phyloP scores from a whole-genome alignment of 345 rosid species.

The thale cress (Arabidopsis thaliana) region TAIR10.1 NC_003071.7:13005501-13006000 shows the following conservation, averaged over 20 bases:
- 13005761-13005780: slow-evolving; percentile 3
- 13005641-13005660: slow-evolving; percentile 29
- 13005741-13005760: slow-evolving; percentile 5
- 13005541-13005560: slow-evolving; percentile 30
- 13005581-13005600: slow-evolving; percentile 36
- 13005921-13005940: neutral
- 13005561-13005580: slow-evolving; percentile 41
- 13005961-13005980: neutral
- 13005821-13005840: slow-evolving; percentile 9
- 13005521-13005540: slow-evolving; percentile 59
- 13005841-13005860: slow-evolving; percentile 7
- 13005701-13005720: slow-evolving; percentile 4
- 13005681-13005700: slow-evolving; percentile 22
- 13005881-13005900: neutral
- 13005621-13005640: slow-evolving; percentile 37
- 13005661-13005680: slow-evolving; percentile 33
- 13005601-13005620: slow-evolving; percentile 29
- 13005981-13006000: neutral
- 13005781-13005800: slow-evolving; percentile 21
- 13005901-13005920: neutral
- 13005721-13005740: slow-evolving; percentile 35
- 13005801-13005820: slow-evolving; percentile 29
- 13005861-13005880: neutral
- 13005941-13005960: neutral
- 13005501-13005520: slow-evolving; percentile 97